Percentiles rank a stretch among this genome's conserved stretches.
phyloP scores from a whole-genome alignment of 2,329 filamentous ascomycete genomes.

The Cylindrodendrum hubeiense region DNA sequence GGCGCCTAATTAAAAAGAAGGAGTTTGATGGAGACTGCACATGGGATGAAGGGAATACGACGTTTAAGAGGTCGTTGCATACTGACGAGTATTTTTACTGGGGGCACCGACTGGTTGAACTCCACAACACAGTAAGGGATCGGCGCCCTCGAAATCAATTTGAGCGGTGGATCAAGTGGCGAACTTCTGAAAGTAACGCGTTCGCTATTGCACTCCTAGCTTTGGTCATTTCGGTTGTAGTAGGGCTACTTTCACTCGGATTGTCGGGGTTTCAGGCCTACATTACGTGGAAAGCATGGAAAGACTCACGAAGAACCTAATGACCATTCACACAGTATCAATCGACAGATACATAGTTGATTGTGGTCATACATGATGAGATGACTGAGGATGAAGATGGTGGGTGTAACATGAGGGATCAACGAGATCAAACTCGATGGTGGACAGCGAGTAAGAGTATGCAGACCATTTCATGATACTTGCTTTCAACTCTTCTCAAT shows the following conservation, averaged over 20 bases:
- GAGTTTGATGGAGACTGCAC: conserved; percentile 7
- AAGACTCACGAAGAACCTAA: no score
- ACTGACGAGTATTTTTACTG: conserved; percentile 21
- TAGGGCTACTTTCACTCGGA: conserved; percentile 15
- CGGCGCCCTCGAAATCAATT: conserved; percentile 19
- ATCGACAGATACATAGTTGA: no score
- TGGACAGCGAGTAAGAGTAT: no score
- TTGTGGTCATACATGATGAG: no score
- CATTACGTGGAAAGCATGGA: conserved; percentile 27
- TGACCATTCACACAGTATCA: no score
- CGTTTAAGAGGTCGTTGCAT: background rate
- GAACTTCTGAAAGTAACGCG: conserved; percentile 28
- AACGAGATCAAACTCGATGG: no score
- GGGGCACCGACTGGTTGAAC: conserved; percentile 19
- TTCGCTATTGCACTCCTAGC: conserved; percentile 24
- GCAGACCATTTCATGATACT: no score
- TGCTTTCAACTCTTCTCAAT: no score
- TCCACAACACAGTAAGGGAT: conserved; percentile 14
- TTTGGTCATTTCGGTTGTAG: conserved; percentile 20
- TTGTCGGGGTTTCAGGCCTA: conserved; percentile 23
- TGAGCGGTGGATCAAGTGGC: conserved; percentile 25
- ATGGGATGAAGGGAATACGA: background rate
- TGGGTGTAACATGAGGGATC: no score
- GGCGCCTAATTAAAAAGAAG: background rate
- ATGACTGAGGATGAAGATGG: no score